Evolutionary conservation across 495 filamentous ascomycete genomes (phyloP).

Genomic region (Parmelia sp.): DNA sequence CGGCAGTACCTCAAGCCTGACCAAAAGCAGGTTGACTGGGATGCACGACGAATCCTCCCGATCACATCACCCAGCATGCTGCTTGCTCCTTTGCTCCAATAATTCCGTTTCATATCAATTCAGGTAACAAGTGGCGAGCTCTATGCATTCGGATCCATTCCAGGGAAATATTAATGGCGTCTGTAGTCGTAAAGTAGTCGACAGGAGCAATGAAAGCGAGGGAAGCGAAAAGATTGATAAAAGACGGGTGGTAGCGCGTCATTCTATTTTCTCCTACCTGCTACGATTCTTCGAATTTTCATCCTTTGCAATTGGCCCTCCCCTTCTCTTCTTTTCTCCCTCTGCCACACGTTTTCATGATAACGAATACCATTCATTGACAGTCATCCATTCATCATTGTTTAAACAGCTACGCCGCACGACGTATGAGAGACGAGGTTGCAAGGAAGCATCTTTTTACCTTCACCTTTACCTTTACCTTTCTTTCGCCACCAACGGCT

Average conservation of each 20-base stretch:
- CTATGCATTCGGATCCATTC: not conserved
- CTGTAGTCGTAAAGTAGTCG: not conserved
- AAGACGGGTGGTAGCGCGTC: conserved; percentile 16
- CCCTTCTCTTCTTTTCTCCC: not conserved
- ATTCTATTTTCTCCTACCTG: not conserved
- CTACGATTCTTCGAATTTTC: too few species aligned
- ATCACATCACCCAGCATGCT: conserved; percentile 12
- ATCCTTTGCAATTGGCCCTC: too few species aligned
- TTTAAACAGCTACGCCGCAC: not conserved
- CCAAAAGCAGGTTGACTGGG: not conserved
- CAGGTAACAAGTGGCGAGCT: conserved; percentile 4
- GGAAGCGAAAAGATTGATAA: conserved; percentile 14
- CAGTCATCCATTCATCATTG: too few species aligned
- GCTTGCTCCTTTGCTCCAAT: not conserved
- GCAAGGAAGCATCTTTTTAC: not conserved
- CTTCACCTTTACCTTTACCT: too few species aligned
- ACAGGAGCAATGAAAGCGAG: conserved; percentile 10
- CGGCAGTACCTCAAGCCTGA: conserved; percentile 20
- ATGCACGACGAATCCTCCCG: conserved; percentile 13
- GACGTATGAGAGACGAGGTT: too few species aligned
- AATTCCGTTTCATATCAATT: not conserved
- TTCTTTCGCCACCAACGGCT: not conserved
- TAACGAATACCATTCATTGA: too few species aligned
- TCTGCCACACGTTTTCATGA: not conserved
- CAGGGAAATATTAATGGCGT: not conserved